phyloP scores from a whole-genome alignment of 306 rosid species.

The Citrullus amarus region DNA sequence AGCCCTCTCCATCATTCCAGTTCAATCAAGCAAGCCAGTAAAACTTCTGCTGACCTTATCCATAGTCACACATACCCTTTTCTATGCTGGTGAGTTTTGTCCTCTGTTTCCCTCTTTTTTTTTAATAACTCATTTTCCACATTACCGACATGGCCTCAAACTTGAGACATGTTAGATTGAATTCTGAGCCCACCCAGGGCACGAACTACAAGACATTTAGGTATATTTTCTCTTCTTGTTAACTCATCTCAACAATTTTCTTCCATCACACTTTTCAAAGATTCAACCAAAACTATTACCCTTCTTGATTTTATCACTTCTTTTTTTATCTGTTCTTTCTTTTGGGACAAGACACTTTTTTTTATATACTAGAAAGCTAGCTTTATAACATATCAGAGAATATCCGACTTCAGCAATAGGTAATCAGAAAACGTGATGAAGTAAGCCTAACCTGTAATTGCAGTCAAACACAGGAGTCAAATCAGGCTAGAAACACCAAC shows the following conservation, averaged over 20 bases:
- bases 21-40: constrained; percentile 1
- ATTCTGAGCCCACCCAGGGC: neutral
- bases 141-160: neutral
- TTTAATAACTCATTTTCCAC: neutral
- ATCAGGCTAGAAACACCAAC: constrained; percentile 11
- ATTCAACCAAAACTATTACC: constrained; percentile 5
- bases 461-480: constrained; percentile 33
- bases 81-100: neutral
- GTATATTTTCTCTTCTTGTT: neutral
- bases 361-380: constrained; percentile 11
- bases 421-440: constrained; percentile 35
- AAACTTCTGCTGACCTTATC: constrained; percentile 7
- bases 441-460: constrained; percentile 33
- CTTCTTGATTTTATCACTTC: constrained; percentile 5
- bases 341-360: neutral
- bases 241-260: neutral
- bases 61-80: neutral
- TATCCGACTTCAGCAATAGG: constrained; percentile 29
- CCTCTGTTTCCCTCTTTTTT: neutral
- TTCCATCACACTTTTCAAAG: neutral
- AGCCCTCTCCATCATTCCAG: constrained; percentile 5
- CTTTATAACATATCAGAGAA: constrained; percentile 15
- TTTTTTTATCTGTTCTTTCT: constrained; percentile 7
- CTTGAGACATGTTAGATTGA: neutral
- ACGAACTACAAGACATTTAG: neutral